Evolutionary conservation across 1,139 yeast species (phyloP).

Genomic region (Yamadazyma diddensiae): DNA sequence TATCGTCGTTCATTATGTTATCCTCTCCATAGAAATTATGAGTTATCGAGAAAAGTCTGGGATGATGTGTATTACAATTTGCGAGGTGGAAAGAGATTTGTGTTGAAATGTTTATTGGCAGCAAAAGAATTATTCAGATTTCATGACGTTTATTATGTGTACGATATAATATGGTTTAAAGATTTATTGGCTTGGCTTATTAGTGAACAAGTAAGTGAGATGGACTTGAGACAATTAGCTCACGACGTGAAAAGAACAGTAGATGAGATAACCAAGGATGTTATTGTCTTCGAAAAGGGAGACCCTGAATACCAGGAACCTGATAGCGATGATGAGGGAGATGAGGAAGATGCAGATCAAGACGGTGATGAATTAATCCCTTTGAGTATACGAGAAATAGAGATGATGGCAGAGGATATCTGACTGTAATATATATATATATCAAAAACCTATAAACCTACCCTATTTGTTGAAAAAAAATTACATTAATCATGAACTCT

Average conservation of each 20-base stretch:
- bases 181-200: constrained; percentile 82
- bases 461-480: too few relatives aligned
- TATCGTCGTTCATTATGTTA: constrained; percentile 71
- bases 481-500: too few relatives aligned
- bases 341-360: constrained; percentile 16
- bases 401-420: constrained; percentile 49
- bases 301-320: constrained; percentile 11
- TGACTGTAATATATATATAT: too few relatives aligned
- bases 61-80: constrained; percentile 66
- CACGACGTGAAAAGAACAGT: constrained; percentile 53
- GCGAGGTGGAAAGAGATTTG: constrained; percentile 64
- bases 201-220: constrained; percentile 49
- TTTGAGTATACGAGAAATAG: constrained; percentile 47
- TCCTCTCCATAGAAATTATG: constrained; percentile 76
- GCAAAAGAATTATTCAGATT: constrained; percentile 73
- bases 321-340: constrained; percentile 18
- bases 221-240: constrained; percentile 57
- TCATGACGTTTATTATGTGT: constrained; percentile 86
- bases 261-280: constrained; percentile 21
- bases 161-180: constrained; percentile 75
- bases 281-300: constrained; percentile 39
- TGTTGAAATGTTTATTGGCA: constrained; percentile 57
- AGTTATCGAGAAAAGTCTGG: constrained; percentile 63
- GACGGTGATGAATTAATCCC: constrained; percentile 39
- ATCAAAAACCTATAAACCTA: too few relatives aligned